Conservation (phyloP, 768 basidiomycete species). For the Rhizopogon vesiculosus region DNA sequence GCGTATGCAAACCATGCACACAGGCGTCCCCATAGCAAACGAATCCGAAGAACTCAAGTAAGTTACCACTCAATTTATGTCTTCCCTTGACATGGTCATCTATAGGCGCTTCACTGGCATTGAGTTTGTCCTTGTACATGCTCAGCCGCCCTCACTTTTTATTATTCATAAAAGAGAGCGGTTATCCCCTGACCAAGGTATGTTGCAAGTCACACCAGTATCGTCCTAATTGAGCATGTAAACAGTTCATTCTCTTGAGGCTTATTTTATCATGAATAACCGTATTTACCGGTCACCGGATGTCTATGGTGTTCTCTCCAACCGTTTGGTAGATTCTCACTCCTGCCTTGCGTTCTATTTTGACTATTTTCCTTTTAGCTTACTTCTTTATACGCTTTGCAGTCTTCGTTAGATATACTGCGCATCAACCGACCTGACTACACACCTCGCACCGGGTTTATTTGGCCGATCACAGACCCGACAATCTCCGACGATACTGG, state of each 20-base stretch:
- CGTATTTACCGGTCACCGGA: constrained; percentile 88
- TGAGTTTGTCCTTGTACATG: constrained; percentile 82
- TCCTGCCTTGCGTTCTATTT: constrained; percentile 12
- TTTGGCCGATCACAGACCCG: constrained; percentile 76
- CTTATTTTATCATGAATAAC: constrained; percentile 86
- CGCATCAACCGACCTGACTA: constrained; percentile 75
- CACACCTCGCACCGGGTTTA: constrained; percentile 77
- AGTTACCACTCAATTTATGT: constrained; percentile 19
- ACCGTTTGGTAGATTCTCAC: constrained; percentile 57
- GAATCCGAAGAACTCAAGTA: constrained; percentile 87
- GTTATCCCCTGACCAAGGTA: constrained; percentile 79
- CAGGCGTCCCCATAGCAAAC: constrained; percentile 68
- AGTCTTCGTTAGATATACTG: constrained; percentile 71
- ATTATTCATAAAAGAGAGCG: constrained; percentile 88
- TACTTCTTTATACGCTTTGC: constrained; percentile 64
- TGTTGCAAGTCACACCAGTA: constrained; percentile 15
- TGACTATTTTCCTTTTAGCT: constrained; percentile 35
- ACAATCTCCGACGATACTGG: constrained; percentile 34
- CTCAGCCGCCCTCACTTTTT: constrained; percentile 76
- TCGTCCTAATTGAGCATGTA: constrained; percentile 4
- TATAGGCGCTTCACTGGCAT: constrained; percentile 79
- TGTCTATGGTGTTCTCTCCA: constrained; percentile 78
- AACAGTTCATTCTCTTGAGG: constrained; percentile 70
- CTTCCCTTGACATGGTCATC: not conserved
- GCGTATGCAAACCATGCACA: constrained; percentile 91